Evolutionary conservation across 257 asterid species (phyloP).

Genomic region (Lantana camara): DNA sequence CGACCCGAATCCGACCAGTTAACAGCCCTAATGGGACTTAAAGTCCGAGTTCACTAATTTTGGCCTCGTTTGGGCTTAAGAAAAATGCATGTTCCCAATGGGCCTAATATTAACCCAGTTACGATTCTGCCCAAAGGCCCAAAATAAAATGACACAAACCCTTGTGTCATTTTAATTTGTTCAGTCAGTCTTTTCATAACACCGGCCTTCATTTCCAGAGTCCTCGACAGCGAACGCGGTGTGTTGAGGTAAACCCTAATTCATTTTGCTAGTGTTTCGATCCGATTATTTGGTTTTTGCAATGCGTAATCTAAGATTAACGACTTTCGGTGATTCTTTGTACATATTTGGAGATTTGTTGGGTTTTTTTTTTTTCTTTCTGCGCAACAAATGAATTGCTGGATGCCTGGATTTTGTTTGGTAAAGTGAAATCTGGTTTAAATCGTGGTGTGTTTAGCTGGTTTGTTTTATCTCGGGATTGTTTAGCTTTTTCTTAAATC

Average conservation of each 20-base stretch:
- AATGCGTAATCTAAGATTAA: neutral
- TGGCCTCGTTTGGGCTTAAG: no score
- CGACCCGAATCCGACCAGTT: no score
- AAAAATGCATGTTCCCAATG: no score
- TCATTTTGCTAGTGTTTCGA: neutral
- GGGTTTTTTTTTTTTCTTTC: neutral
- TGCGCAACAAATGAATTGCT: neutral
- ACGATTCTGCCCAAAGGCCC: no score
- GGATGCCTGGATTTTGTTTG: neutral
- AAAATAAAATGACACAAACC: no score
- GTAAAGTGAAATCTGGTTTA: neutral
- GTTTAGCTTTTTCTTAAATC: neutral
- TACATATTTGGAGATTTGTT: neutral
- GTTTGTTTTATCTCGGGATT: neutral
- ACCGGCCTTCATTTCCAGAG: neutral
- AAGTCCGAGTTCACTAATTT: no score
- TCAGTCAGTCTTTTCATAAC: no score
- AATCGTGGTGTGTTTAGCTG: neutral
- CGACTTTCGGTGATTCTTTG: neutral
- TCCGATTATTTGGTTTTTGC: neutral
- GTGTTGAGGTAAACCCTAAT: conserved; percentile 18
- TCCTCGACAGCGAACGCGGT: conserved; percentile 22
- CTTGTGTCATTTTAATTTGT: no score
- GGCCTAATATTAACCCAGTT: no score
- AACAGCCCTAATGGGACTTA: no score